These are phyloP conservation scores for Panus rudis DNA, from an alignment of 768 basidiomycete genomes.

Conservation along the genomic window DNA sequence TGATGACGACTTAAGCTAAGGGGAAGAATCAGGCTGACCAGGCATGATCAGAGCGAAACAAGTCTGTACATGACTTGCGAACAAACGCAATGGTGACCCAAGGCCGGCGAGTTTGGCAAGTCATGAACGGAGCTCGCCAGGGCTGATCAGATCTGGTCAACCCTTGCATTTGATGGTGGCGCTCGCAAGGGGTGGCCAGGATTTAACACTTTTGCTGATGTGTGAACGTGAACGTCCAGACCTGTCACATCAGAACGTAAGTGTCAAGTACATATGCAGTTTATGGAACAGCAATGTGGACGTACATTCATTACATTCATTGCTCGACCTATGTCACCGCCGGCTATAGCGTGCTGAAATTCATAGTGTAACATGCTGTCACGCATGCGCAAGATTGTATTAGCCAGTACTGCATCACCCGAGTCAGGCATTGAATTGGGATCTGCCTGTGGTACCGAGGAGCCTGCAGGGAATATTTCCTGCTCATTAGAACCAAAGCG, in stretches of 20 bases:
- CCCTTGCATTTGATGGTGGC: no score
- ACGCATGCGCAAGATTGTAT: constrained; percentile 2
- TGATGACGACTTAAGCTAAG: no score
- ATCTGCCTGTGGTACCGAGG: neutral
- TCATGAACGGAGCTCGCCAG: no score
- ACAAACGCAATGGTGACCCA: no score
- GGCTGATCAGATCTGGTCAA: no score
- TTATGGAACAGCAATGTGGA: neutral
- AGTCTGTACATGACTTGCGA: no score
- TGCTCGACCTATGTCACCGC: constrained; percentile 5
- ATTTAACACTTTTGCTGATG: no score
- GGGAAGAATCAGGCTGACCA: no score
- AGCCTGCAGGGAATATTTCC: neutral
- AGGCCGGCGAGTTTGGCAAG: no score
- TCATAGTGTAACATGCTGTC: constrained; percentile 5
- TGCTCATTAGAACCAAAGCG: neutral
- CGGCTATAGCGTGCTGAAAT: constrained; percentile 1
- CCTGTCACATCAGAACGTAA: neutral
- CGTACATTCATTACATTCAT: constrained; percentile 4
- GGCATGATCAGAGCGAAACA: no score
- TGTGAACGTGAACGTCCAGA: constrained; percentile 7
- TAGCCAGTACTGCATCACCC: constrained; percentile 2
- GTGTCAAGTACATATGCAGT: neutral
- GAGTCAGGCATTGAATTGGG: neutral
- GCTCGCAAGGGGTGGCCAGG: no score